Conservation (phyloP, 1,284 basidiomycete genomes). For the Ceratobasidium sp. region DNA sequence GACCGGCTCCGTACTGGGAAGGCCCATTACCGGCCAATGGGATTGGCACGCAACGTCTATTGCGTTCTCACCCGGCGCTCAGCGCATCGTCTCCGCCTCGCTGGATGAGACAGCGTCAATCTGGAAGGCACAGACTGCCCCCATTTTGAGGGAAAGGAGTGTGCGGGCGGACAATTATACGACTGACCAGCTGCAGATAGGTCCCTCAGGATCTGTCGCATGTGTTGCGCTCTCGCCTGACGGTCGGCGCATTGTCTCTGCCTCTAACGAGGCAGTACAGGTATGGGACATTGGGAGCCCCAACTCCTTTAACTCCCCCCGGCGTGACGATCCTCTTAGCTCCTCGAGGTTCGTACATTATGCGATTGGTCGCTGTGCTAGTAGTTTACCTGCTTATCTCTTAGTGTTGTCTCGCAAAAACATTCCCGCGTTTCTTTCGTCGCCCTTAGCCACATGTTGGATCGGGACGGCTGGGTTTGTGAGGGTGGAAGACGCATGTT, state of each 20-base stretch:
- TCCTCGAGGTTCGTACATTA: too few species aligned
- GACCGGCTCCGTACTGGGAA: background rate
- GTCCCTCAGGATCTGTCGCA: too few species aligned
- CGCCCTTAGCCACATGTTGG: background rate
- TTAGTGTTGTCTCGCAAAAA: background rate
- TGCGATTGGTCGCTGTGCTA: too few species aligned
- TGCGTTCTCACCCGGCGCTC: conserved; percentile 8
- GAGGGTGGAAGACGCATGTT: background rate
- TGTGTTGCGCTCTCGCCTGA: too few species aligned
- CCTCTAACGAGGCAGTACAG: too few species aligned
- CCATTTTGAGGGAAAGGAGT: background rate
- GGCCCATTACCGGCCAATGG: background rate
- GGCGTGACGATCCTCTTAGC: too few species aligned
- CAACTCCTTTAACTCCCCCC: too few species aligned
- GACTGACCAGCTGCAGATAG: too few species aligned
- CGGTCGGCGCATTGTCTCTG: too few species aligned
- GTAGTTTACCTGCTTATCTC: too few species aligned
- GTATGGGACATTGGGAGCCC: too few species aligned
- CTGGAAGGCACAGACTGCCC: background rate
- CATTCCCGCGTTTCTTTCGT: background rate
- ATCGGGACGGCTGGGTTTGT: background rate
- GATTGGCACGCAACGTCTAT: conserved; percentile 1
- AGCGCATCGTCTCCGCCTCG: background rate
- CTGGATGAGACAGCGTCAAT: background rate
- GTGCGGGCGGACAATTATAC: too few species aligned